These are phyloP conservation scores for Kodamaea plutei DNA, from an alignment of 1,139 yeast genomes.

Conservation along the genomic window DNA sequence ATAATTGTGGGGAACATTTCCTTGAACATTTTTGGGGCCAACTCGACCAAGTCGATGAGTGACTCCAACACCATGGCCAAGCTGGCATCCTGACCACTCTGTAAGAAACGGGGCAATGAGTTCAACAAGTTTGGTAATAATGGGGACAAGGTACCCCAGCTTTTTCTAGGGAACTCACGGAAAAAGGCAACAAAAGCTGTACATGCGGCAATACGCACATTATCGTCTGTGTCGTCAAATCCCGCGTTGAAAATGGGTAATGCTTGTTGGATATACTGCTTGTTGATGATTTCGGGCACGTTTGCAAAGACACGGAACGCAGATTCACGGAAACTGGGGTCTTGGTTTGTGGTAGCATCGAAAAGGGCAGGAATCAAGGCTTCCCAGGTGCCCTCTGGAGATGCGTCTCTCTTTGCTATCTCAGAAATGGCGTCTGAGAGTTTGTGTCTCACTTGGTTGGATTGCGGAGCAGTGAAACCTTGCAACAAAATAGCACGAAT, in stretches of 20 bases:
- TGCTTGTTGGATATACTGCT: constrained; percentile 50
- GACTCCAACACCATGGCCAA: constrained; percentile 85
- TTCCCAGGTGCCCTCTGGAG: constrained; percentile 60
- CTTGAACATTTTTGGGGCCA: constrained; percentile 92
- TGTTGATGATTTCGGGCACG: constrained; percentile 74
- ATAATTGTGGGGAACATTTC: constrained; percentile 85
- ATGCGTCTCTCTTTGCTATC: constrained; percentile 65
- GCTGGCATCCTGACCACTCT: constrained; percentile 73
- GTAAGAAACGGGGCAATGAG: constrained; percentile 80
- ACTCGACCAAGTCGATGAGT: constrained; percentile 81
- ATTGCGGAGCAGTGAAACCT: constrained; percentile 67
- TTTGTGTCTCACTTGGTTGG: constrained; percentile 80
- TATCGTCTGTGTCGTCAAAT: constrained; percentile 72
- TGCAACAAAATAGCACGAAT: constrained; percentile 63
- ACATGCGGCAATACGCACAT: constrained; percentile 87
- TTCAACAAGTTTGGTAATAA: constrained; percentile 79
- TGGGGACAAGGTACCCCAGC: constrained; percentile 74
- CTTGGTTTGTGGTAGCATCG: constrained; percentile 58
- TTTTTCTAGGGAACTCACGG: constrained; percentile 69
- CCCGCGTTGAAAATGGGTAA: constrained; percentile 75
- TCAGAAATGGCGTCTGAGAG: constrained; percentile 93
- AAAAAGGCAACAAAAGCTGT: constrained; percentile 90
- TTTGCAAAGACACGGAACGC: constrained; percentile 86
- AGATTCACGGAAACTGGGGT: constrained; percentile 79
- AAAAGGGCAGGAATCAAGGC: constrained; percentile 73